phyloP scores from a whole-genome alignment of 768 basidiomycete species.

The Roridomyces roridus region DNA sequence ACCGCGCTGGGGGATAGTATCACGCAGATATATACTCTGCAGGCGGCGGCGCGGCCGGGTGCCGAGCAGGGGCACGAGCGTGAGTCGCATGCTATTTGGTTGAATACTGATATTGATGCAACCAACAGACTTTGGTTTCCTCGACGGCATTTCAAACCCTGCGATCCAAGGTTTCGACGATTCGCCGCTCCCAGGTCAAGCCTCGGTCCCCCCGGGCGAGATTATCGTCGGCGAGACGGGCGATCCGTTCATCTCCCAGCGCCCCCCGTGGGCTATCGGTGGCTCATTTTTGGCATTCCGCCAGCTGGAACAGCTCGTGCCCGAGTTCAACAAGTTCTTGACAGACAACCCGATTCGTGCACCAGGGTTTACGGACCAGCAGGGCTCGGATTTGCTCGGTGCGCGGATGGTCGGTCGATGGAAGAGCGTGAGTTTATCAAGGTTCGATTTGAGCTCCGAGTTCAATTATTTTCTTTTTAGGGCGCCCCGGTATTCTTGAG shows the following conservation, averaged over 20 bases:
- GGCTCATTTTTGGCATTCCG: constrained; percentile 37
- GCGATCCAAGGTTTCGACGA: constrained; percentile 1
- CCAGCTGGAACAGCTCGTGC: constrained; percentile 34
- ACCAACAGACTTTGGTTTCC: constrained; percentile 20
- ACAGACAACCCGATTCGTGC: constrained; percentile 9
- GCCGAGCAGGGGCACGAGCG: constrained; percentile 53
- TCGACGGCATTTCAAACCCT: constrained; percentile 18
- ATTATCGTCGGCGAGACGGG: constrained; percentile 28
- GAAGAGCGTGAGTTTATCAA: constrained; percentile 24
- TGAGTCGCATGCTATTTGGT: constrained; percentile 20
- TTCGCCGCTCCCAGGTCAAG: constrained; percentile 8
- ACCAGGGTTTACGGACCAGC: constrained; percentile 10
- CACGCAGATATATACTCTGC: constrained; percentile 3
- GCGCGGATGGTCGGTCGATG: constrained; percentile 36
- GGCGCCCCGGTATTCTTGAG: constrained; percentile 34
- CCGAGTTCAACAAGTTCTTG: constrained; percentile 31
- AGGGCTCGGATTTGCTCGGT: constrained; percentile 29
- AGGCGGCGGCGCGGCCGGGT: constrained; percentile 52
- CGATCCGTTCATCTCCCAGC: constrained; percentile 6
- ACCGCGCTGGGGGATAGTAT: constrained; percentile 38
- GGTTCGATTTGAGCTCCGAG: not conserved
- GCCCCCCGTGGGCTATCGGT: constrained; percentile 20
- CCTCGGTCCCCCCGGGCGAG: constrained; percentile 7
- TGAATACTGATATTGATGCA: not conserved
- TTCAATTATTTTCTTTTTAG: constrained; percentile 5